Evolutionary conservation across 495 filamentous ascomycete genomes (phyloP), one percentile per base, ranked within the genome.

Genomic region (Penicillium paradoxum): DNA sequence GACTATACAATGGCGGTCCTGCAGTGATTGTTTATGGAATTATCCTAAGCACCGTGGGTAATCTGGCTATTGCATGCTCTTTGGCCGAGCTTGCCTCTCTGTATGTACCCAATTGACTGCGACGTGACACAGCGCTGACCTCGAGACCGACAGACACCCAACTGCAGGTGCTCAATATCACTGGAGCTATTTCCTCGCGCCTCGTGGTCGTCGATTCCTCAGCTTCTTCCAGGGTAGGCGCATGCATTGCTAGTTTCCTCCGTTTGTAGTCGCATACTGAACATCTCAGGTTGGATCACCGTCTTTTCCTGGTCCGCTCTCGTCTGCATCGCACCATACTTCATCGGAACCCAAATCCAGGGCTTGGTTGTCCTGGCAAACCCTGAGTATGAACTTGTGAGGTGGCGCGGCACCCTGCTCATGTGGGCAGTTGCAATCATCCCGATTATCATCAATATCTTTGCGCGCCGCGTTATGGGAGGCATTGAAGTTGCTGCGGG

Each of bases 391-490:
- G 62, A 64, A 3, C 58, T 63, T 8, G 52, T 77, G 29, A 56
- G 71, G 11, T 79, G 73, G 65, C 76, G 77, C 14, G 73, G 73
- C 19, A 75, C 77, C 0, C 60, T 81, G n/a, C 59, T 81, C 22
- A 70, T 76, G 59, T 77, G 67, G 66, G 73, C 75, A 6, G 64
- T 76, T 4, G 55, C 73, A 4, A 25, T 70, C 3, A 58, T 76
- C 15, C 58, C 70, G 0, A 61, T 74, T 7, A 39, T 71, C 13
- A 56, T 76, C 41, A 82, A 82, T 53, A 64, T 73, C n/a, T 72
- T 67, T 44, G 63, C 68, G 24, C 67, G 68, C 11, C 62, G 70
- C n/a, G 47, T 75, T 29, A 68, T 83, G 17, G 67, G 72, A 11
- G 57, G 64, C 8, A 60, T 84, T 34, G 78, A 82, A 53, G 62